Evolutionary conservation across 164 flowering plant species (phyloP), one percentile per base, ranked within the genome.

Genomic region (Berberis thunbergii): DNA sequence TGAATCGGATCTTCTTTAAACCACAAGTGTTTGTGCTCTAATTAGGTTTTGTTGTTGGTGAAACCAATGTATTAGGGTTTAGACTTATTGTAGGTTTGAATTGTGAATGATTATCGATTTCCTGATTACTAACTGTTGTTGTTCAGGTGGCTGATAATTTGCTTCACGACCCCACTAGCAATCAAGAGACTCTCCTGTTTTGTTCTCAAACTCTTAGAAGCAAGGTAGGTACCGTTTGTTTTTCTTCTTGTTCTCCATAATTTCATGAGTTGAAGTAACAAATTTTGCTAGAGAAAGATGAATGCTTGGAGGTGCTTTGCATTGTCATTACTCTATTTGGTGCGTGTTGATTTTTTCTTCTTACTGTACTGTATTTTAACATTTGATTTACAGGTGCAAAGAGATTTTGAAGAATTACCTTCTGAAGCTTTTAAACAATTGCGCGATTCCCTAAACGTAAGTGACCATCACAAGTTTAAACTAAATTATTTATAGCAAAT

Each of bases 351-450:
- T 3, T 7, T 62, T 4, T 41, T 10, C 43, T 4, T 53, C 39
- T 48, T 64, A 3, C 41, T 57, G 39, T 59, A 45, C 70, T 45
- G 61, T 26, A 62, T n/a, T 69, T 54, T 70, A 62, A 26, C 26
- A 26, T 26, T 26, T 26, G 26, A 26, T 26, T 26, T 12, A 39
- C 63, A 95, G 99, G 98, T 95, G 48, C 97, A 91, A 75, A 79
- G 97, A 55, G 99, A 95, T 76, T 85, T 89, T 77, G 99, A 95
- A 74, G 99, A 95, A 72, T 73, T 95, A 10, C 99, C 99, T 70
- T 82, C 98, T 59, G 95, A 83, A 78, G 98, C 99, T 43, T 88
- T 95, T 77, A 84, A 90, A 40, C 89, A 90, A 13, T 74, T 95
- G 65, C 86, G 94, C n/a, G 96, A 83, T 76, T 95, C 99, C 12